Base-by-base conservation (phyloP, 169 alveolate species). In the Plasmodium fragile region DNA sequence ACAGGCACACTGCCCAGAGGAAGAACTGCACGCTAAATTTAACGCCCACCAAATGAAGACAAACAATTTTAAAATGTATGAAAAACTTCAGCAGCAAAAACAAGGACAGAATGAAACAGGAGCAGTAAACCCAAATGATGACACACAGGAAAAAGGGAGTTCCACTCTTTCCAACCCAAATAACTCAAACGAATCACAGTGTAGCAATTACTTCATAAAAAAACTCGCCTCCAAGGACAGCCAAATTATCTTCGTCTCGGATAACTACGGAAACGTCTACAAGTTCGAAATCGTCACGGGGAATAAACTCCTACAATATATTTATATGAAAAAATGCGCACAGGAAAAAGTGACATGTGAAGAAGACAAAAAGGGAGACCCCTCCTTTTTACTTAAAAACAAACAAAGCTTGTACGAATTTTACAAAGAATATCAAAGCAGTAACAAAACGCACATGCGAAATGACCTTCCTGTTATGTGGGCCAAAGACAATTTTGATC, bases 261-360 rank as follows among this genome's bases (percentile, higher is more conserved):
- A 96, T 71, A 96, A 95, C 82, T 84, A 92, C 70, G 97, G 97
- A 11, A 79, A 93, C 36, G 92, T 96, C 6, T 96, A 94, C 45
- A 59, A 92, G 34, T 78, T 96, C 25, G 94, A 90, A 92, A 83
- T 96, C 28, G 30, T 92, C 36, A 96, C 97, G 36, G 97, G 97
- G 55, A 55, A 22, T 16, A 81, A 71, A 79, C 82, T 90, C 22
- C 41, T 90, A 71, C 41, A 90, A 45, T 81, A 79, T 81, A 81
- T 90, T 45, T 85, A 85, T 85, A 73, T 73, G 7, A 85, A 73
- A 85, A 85, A 85, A 75, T 53, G 78, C 41, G 84, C 93, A 75
- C 55, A 73, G 13, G 79, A 72, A 75, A 90, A 90, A 13, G 28
- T 55, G n/a, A 79, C 39, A 18, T 81, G 70, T 82, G 69, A 83